Percentiles rank a stretch among this genome's conserved stretches.
Evolutionary conservation across 225 moss, liverwort and hornwort genomes (phyloP).

Genomic region (Marchantia paleacea): DNA sequence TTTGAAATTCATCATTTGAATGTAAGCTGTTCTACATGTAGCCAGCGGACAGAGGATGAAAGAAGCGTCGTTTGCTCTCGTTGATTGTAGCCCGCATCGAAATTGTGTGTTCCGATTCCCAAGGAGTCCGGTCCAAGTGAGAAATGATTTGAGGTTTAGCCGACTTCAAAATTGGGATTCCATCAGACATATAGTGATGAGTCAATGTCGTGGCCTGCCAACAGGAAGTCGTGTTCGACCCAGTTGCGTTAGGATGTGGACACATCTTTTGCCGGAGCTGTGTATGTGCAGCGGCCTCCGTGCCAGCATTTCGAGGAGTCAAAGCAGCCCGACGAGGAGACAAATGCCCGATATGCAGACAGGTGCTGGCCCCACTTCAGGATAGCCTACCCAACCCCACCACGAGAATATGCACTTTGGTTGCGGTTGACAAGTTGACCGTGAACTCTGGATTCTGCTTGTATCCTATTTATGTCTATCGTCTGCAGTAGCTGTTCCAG

Average conservation of each 20-base stretch:
- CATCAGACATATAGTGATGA: neutral
- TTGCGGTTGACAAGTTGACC: neutral
- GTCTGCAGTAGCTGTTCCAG: neutral
- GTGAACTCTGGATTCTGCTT: neutral
- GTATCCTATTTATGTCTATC: too few relatives aligned
- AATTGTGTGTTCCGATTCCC: neutral
- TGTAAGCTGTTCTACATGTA: neutral
- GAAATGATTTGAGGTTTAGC: neutral
- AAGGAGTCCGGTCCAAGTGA: neutral
- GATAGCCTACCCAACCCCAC: too few relatives aligned
- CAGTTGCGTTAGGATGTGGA: slow-evolving; percentile 79
- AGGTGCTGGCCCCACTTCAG: slow-evolving; percentile 39
- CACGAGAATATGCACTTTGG: neutral
- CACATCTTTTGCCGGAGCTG: slow-evolving; percentile 94
- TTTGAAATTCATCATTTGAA: neutral
- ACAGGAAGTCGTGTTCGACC: slow-evolving; percentile 84
- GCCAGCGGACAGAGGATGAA: neutral
- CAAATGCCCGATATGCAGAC: slow-evolving; percentile 81
- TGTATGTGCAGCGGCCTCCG: slow-evolving; percentile 66
- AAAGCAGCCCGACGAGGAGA: slow-evolving; percentile 46
- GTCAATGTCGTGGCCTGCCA: neutral
- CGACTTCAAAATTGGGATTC: neutral
- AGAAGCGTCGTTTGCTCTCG: neutral
- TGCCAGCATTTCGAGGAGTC: slow-evolving; percentile 57
- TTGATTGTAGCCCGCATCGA: neutral